Percentiles rank a stretch among this genome's conserved stretches.
Evolutionary conservation across 805 yeast species (phyloP).

Genomic region (Metschnikowia noctiluminum): DNA sequence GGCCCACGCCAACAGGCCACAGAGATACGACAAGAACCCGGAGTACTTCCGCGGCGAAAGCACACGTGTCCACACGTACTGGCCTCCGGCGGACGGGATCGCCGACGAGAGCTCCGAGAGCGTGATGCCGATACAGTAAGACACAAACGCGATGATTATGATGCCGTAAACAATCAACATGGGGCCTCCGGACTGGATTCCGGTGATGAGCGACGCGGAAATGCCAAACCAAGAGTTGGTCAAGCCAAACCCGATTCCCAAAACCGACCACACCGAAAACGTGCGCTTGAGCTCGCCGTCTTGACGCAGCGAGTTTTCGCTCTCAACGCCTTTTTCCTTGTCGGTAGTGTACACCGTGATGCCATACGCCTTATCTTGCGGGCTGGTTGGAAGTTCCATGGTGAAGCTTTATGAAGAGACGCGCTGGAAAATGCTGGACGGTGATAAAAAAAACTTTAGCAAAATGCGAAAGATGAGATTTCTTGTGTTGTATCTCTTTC

Average conservation of each 20-base stretch:
- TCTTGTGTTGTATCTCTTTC: too few species aligned
- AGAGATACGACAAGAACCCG: slow-evolving; percentile 35
- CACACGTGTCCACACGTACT: slow-evolving; percentile 41
- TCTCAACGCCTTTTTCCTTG: slow-evolving; percentile 12
- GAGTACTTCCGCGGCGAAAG: slow-evolving; percentile 38
- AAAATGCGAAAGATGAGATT: too few species aligned
- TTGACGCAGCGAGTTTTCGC: slow-evolving; percentile 6
- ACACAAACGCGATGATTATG: slow-evolving; percentile 34
- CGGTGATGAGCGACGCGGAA: slow-evolving; percentile 38
- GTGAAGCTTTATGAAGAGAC: not conserved
- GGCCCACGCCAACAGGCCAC: slow-evolving; percentile 43
- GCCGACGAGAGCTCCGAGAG: slow-evolving; percentile 40
- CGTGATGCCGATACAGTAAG: slow-evolving; percentile 36
- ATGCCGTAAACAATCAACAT: slow-evolving; percentile 40
- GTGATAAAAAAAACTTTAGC: too few species aligned
- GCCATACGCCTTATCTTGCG: slow-evolving; percentile 11
- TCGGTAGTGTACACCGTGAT: slow-evolving; percentile 12
- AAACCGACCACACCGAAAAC: slow-evolving; percentile 37
- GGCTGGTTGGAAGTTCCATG: slow-evolving; percentile 3
- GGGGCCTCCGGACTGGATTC: slow-evolving; percentile 43
- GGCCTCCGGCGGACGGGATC: slow-evolving; percentile 43
- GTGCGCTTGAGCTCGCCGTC: slow-evolving; percentile 31
- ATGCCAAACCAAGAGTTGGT: slow-evolving; percentile 45
- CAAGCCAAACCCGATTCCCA: slow-evolving; percentile 40
- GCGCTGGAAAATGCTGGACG: too few species aligned